Evolutionary conservation across 768 basidiomycete species (phyloP), one percentile per base, ranked within the genome.

Genomic region (Pilatotrama ljubarskyi): DNA sequence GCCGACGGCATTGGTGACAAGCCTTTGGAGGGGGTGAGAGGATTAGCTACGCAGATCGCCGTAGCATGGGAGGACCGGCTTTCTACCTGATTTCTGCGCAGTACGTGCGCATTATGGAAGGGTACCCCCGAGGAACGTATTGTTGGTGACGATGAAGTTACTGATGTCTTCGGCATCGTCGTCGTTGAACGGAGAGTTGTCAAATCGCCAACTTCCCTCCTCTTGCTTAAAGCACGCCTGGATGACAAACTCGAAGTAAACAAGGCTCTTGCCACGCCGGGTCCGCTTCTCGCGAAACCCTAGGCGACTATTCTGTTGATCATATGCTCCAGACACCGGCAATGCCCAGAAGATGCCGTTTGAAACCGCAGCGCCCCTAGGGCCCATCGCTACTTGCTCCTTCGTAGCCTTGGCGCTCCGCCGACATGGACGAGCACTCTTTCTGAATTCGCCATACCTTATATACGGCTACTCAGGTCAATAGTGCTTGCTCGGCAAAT

Each of bases 1-100:
- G 81, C 63, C 84, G 79, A 40, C 90, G 85, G 69, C 90, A 91
- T 78, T 90, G 71, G 50, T 75, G 74, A 54, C 76, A 78, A n/a
- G 78, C 76, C 76, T 76, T 38, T 1, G 38, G 29, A 25, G 4
- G 48, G 5, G 13, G 53, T 10, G 29, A 9, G 14, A 6, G 25
- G 48, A 32, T 56, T 18, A 47, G 25, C 11, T 13, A 3, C 1
- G 29, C 24, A 24, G 20, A 32, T 5, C 26, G 9, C 15, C 18
- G 2, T 14, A 2, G 18, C 22, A 15, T 10, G 9, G 9, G 2
- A 3, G n/a, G n/a, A 20, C 10, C 18, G 18, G 47, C 11, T 5
- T 13, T 22, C 32, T 52, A 73, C 74, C 63, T 75, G 73, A 59
- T 75, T 75, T 51, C 74, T 64, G 58, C 71, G 66, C 25, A 69